Evolutionary conservation across 768 basidiomycete genomes (phyloP).

Genomic region (Naganishia onofrii): DNA sequence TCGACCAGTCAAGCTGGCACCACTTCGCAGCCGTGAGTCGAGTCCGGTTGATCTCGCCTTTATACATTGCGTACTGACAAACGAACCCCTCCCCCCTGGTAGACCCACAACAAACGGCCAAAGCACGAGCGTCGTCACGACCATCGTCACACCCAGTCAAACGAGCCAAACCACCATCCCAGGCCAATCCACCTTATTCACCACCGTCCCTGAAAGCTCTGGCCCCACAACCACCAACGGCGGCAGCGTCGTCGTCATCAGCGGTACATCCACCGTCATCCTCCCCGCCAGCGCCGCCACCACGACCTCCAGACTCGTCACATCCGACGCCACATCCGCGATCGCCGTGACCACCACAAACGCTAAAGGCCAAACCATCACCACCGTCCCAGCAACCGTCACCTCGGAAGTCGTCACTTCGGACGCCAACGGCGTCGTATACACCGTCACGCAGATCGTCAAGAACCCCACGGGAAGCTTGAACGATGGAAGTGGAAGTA

Average conservation of each 20-base stretch:
- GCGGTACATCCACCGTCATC: constrained; percentile 16
- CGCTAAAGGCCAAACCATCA: constrained; percentile 37
- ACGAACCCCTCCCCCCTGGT: background rate
- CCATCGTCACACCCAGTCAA: constrained; percentile 6
- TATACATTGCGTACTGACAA: background rate
- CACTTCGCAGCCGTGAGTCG: background rate
- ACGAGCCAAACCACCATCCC: background rate
- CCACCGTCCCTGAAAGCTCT: background rate
- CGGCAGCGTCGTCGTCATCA: background rate
- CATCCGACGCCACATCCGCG: constrained; percentile 39
- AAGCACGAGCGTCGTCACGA: constrained; percentile 17
- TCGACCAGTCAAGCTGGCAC: constrained; percentile 5
- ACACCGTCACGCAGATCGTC: constrained; percentile 50
- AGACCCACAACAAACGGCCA: background rate
- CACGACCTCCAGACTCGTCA: background rate
- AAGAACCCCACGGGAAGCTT: constrained; percentile 47
- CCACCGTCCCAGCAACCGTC: constrained; percentile 44
- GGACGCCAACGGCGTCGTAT: constrained; percentile 44
- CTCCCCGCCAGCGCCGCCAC: constrained; percentile 7
- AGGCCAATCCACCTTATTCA: constrained; percentile 4
- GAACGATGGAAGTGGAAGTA: constrained; percentile 40
- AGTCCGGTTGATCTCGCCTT: no score
- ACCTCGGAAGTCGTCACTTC: constrained; percentile 43
- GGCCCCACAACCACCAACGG: background rate
- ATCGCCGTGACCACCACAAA: constrained; percentile 47